Percentiles rank a stretch among this genome's conserved stretches.
phyloP scores from a whole-genome alignment of 2,329 filamentous ascomycete species.

The Neofusicoccum ribis region DNA sequence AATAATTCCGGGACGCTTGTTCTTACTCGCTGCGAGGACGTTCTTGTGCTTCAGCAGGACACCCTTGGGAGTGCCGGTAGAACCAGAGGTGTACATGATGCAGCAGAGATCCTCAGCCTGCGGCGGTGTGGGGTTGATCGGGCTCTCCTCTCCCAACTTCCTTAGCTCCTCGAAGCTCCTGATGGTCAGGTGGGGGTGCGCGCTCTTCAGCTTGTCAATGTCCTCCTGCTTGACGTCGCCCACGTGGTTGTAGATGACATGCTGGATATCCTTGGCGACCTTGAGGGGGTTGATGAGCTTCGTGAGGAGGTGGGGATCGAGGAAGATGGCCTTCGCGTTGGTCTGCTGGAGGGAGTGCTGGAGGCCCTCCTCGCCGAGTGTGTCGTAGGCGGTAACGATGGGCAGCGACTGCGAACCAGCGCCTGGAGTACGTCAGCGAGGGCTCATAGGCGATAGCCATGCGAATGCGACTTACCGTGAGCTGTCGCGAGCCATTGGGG shows the following conservation, averaged over 20 bases:
- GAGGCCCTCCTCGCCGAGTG: conserved; percentile 79
- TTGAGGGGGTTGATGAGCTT: conserved; percentile 56
- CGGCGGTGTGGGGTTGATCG: conserved; percentile 69
- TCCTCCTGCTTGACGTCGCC: conserved; percentile 54
- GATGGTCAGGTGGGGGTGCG: conserved; percentile 55
- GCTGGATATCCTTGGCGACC: conserved; percentile 56
- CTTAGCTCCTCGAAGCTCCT: conserved; percentile 58
- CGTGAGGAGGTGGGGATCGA: conserved; percentile 72
- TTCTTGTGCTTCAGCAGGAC: conserved; percentile 79
- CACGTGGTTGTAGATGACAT: conserved; percentile 60
- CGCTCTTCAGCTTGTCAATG: conserved; percentile 55
- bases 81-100: conserved; percentile 81
- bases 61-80: conserved; percentile 86
- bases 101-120: conserved; percentile 78
- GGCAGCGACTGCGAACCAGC: conserved; percentile 81
- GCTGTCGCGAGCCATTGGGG: conserved; percentile 82
- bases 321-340: conserved; percentile 77
- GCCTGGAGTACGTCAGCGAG: conserved; percentile 37
- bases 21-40: conserved; percentile 73
- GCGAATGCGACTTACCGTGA: conserved; percentile 54
- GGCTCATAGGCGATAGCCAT: background rate
- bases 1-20: background rate
- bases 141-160: conserved; percentile 63
- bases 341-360: conserved; percentile 85
- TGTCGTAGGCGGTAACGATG: conserved; percentile 94